Base-by-base conservation (phyloP, 257 asterid genomes). In the Solanum dulcamara region DNA sequence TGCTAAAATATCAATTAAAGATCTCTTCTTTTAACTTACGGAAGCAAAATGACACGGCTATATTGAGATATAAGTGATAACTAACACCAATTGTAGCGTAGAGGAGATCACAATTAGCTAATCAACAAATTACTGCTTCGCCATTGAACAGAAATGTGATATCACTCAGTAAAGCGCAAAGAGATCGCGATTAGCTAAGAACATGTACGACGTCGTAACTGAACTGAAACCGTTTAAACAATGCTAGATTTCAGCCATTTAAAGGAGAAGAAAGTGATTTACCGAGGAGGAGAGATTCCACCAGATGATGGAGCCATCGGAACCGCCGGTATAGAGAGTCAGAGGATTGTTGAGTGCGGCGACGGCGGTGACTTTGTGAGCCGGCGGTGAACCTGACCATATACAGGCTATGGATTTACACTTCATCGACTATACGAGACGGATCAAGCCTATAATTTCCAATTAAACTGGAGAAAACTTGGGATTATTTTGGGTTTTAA, bases 261-360 rank as follows among this genome's bases (percentile, higher is more conserved):
- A 46, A 32, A 13, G 53, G 10, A 17, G 40, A 44, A 10, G 17
- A 60, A 42, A 68, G 48, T 68, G 46, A 50, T 68, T 66, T 48
- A 89, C 91, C 91, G 92, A 81, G 81, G 92, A 83, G 86, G 87
- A 59, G 89, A 95, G 91, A 87, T 90, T 93, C 98, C 99, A 96
- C 94, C 98, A 93, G 94, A 95, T 90, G 94, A 96, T 95, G 93
- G 98, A 93, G 95, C 98, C 99, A 93, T 96, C 96, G 81, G 97
- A 92, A 88, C 97, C 99, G 85, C 98, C 99, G 85, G 99, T 96
- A 93, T 94, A 95, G 26, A 96, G 98, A 68, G 97, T 92, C 81
- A 93, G 91, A 84, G 98, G 98, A 55, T 90, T 88, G 83, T 83
- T 83, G 81, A 96, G 91, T 24, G 90, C 94, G 62, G 98, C 94